A percentile compares a stretch with the other conserved stretches of the same genome.
phyloP scores from a whole-genome alignment of 768 basidiomycete species.

The Trametes maxima region DNA sequence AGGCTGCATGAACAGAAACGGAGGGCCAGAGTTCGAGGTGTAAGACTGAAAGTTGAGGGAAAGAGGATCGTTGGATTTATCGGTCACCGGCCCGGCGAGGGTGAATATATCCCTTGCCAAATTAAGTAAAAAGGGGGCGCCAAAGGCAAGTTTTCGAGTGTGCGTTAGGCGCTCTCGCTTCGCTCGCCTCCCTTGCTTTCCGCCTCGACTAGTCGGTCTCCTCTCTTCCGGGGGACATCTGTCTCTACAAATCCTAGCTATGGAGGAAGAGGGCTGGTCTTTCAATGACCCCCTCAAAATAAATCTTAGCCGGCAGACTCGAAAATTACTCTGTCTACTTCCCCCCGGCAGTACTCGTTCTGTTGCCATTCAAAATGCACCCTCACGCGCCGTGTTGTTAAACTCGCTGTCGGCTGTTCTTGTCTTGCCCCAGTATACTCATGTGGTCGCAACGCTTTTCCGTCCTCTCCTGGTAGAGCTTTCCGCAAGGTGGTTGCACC shows the following conservation, averaged over 20 bases:
- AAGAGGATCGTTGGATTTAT: not conserved
- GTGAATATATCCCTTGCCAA: not conserved
- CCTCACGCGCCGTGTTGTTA: conserved; percentile 49
- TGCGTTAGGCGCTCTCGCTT: not conserved
- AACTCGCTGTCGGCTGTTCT: conserved; percentile 60
- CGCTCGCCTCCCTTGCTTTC: not conserved
- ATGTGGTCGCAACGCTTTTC: conserved; percentile 63
- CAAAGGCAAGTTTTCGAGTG: conserved; percentile 3
- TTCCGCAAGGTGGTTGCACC: conserved; percentile 79
- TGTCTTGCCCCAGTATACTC: conserved; percentile 61
- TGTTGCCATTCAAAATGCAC: conserved; percentile 40
- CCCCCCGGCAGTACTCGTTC: conserved; percentile 46
- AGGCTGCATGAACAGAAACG: too few species aligned
- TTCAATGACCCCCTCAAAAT: conserved; percentile 56
- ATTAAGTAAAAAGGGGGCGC: not conserved
- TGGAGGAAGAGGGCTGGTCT: not conserved
- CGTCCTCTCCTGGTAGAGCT: conserved; percentile 80
- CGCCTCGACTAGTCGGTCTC: too few species aligned
- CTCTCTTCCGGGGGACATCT: too few species aligned
- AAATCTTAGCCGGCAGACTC: conserved; percentile 58
- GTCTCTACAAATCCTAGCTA: not conserved
- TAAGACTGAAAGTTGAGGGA: too few species aligned
- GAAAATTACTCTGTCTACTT: conserved; percentile 46
- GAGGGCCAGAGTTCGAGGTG: too few species aligned
- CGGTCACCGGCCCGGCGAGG: not conserved